These are phyloP conservation scores for Ascochyta viciae-villosae DNA, from an alignment of 2,329 filamentous ascomycete species.

Conservation along the genomic window DNA sequence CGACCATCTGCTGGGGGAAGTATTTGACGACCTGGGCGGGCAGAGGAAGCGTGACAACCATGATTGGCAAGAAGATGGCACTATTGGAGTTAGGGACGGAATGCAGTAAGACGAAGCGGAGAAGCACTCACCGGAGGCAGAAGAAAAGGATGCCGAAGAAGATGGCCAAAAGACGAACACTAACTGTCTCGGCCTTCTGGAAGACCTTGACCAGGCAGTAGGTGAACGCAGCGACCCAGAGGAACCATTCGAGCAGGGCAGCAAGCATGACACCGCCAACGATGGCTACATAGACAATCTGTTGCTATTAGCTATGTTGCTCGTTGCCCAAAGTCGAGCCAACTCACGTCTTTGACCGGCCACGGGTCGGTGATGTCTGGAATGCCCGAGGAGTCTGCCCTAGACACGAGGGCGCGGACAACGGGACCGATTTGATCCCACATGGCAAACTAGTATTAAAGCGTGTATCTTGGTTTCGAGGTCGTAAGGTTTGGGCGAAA, in stretches of 20 bases:
- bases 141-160: constrained; percentile 77
- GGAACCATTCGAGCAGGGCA: constrained; percentile 88
- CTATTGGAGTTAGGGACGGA: constrained; percentile 54
- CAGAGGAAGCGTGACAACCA: constrained; percentile 90
- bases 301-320: constrained; percentile 22
- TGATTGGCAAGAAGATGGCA: constrained; percentile 86
- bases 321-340: background rate
- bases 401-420: constrained; percentile 35
- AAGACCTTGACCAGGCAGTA: constrained; percentile 92
- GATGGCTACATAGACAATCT: constrained; percentile 87
- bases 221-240: constrained; percentile 92
- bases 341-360: constrained; percentile 51
- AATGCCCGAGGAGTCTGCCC: constrained; percentile 37
- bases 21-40: constrained; percentile 73
- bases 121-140: constrained; percentile 68
- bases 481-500: constrained; percentile 24
- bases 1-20: constrained; percentile 74
- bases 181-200: constrained; percentile 87
- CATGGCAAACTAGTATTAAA: constrained; percentile 34
- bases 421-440: constrained; percentile 30
- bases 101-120: background rate
- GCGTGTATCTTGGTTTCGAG: constrained; percentile 21
- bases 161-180: constrained; percentile 77
- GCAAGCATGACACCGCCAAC: constrained; percentile 82
- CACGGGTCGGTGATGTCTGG: constrained; percentile 48